Percentiles rank a stretch among this genome's conserved stretches.
Evolutionary conservation across 306 rosid species (phyloP).

Genomic region (Corylus avellana): DNA sequence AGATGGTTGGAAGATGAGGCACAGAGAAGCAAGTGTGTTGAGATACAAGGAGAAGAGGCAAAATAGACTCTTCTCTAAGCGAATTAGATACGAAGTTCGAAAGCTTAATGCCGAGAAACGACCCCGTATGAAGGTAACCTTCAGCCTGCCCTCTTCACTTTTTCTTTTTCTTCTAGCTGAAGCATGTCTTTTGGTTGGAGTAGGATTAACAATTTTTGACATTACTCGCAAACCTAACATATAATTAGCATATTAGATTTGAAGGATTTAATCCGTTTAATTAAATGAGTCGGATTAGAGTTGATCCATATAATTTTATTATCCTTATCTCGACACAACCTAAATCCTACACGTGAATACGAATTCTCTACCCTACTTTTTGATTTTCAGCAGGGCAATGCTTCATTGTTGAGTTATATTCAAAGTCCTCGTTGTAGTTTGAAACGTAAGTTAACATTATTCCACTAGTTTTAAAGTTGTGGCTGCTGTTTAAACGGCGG

Average conservation of each 20-base stretch:
- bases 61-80: slow-evolving; percentile 76
- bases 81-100: slow-evolving; percentile 82
- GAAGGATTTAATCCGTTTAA: too few species aligned
- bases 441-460: too few species aligned
- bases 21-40: slow-evolving; percentile 80
- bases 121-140: slow-evolving; percentile 84
- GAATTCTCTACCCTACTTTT: too few species aligned
- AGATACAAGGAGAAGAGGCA: slow-evolving; percentile 90
- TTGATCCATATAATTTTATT: too few species aligned
- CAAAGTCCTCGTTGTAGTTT: neutral
- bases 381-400: neutral
- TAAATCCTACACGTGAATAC: too few species aligned
- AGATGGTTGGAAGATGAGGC: slow-evolving; percentile 47
- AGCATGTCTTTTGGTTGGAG: too few species aligned
- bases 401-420: neutral
- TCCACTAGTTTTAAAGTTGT: neutral
- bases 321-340: too few species aligned
- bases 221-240: too few species aligned
- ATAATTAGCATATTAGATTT: too few species aligned
- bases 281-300: too few species aligned
- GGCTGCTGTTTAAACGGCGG: too few species aligned
- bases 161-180: neutral
- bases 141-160: neutral
- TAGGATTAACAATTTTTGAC: too few species aligned
- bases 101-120: slow-evolving; percentile 90